A percentile compares a stretch with the other conserved stretches of the same genome.
Evolutionary conservation across 2,329 filamentous ascomycete genomes (phyloP).

Genomic region (Lachnum nothofagi): DNA sequence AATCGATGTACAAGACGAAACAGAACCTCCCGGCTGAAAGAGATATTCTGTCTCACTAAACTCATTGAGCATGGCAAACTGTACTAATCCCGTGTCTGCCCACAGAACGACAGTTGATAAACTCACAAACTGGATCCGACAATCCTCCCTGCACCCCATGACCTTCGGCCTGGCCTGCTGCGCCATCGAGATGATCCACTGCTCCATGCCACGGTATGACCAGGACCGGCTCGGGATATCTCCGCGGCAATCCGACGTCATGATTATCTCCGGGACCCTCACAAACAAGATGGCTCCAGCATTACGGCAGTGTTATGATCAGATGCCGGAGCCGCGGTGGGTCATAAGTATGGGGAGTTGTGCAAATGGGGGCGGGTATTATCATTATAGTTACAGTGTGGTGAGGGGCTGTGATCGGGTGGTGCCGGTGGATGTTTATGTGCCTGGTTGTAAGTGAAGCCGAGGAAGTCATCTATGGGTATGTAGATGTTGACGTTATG

Average conservation of each 20-base stretch:
- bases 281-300: conserved; percentile 97
- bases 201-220: conserved; percentile 82
- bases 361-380: conserved; percentile 80
- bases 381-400: conserved; percentile 79
- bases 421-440: conserved; percentile 74
- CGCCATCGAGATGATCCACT: conserved; percentile 88
- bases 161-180: conserved; percentile 86
- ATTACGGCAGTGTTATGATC: conserved; percentile 84
- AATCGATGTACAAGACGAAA: no score
- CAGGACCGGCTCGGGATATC: conserved; percentile 84
- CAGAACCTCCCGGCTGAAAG: no score
- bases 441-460: conserved; percentile 76
- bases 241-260: conserved; percentile 81
- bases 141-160: conserved; percentile 82
- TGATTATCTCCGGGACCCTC: conserved; percentile 89
- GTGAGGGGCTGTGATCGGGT: conserved; percentile 71
- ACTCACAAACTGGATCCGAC: conserved; percentile 77
- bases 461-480: no score
- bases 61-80: no score
- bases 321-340: conserved; percentile 91
- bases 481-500: no score
- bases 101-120: conserved; percentile 71
- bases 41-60: no score
- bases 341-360: conserved; percentile 79
- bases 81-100: no score